Conservation (phyloP, 208 protist species). For the Naegleria fowleri region DNA sequence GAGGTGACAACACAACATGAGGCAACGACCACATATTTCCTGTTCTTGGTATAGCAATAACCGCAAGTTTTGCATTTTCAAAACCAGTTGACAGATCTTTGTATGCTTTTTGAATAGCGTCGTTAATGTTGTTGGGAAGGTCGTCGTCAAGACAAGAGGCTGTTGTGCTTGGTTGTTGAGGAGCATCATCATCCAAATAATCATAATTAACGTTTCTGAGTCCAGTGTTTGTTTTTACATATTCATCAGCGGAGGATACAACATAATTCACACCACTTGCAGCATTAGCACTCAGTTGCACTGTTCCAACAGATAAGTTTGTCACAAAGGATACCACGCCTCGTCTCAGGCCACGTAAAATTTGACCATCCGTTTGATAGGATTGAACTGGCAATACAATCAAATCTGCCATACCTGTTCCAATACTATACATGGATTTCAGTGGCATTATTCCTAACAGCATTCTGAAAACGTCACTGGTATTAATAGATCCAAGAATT, state of each 20-base stretch:
- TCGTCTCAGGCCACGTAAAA: background rate
- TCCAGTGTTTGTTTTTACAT: background rate
- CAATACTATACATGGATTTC: background rate
- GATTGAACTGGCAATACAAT: background rate
- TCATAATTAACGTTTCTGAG: background rate
- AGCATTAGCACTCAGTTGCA: background rate
- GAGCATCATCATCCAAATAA: background rate
- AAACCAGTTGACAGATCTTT: background rate
- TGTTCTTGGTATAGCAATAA: background rate
- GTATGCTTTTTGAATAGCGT: constrained; percentile 17
- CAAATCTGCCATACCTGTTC: constrained; percentile 12
- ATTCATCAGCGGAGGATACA: background rate
- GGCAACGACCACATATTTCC: background rate
- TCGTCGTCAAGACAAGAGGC: background rate
- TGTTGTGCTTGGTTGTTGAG: background rate
- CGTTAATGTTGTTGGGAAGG: background rate
- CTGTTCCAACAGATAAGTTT: background rate
- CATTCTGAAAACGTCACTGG: background rate
- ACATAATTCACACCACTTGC: background rate
- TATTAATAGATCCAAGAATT: background rate
- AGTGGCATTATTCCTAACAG: constrained; percentile 6
- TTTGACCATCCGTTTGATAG: constrained; percentile 12
- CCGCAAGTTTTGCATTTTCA: background rate
- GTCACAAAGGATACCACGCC: background rate
- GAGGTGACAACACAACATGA: background rate